These are phyloP conservation scores for Cyberlindnera veronae DNA, from an alignment of 805 yeast genomes.

Conservation along the genomic window DNA sequence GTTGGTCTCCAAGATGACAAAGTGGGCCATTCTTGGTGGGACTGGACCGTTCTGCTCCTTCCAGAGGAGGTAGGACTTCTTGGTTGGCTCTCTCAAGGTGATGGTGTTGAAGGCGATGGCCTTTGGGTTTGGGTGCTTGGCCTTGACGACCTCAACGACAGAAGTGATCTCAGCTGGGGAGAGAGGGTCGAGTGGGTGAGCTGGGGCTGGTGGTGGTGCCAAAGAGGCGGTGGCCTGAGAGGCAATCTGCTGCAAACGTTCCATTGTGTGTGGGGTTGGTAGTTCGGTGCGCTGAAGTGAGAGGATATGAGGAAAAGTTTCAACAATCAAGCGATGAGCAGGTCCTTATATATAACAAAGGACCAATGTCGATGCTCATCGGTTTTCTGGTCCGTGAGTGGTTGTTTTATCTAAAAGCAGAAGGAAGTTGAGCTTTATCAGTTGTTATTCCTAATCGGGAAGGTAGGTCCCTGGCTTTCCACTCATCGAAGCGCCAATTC, in stretches of 20 bases:
- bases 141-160: slow-evolving; percentile 50
- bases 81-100: slow-evolving; percentile 68
- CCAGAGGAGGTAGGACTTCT: slow-evolving; percentile 61
- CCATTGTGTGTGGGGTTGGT: slow-evolving; percentile 36
- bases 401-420: slow-evolving; percentile 3
- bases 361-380: background rate
- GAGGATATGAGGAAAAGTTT: background rate
- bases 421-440: background rate
- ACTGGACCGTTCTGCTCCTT: slow-evolving; percentile 54
- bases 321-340: background rate
- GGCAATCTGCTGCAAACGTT: slow-evolving; percentile 63
- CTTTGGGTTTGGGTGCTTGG: slow-evolving; percentile 40
- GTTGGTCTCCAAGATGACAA: slow-evolving; percentile 57
- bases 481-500: no score
- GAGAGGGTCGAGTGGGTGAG: slow-evolving; percentile 72
- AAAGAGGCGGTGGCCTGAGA: slow-evolving; percentile 55
- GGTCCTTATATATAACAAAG: background rate
- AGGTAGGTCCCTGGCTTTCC: background rate
- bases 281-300: background rate
- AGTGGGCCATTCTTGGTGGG: slow-evolving; percentile 69
- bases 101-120: slow-evolving; percentile 60
- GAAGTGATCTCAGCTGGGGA: slow-evolving; percentile 58
- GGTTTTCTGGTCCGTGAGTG: background rate
- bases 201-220: slow-evolving; percentile 51
- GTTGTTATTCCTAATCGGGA: background rate